phyloP scores from a whole-genome alignment of 176 grass and related monocot genomes.

The Triticum aestivum region IWGSC_CS_RefSeq_v2.1 NC_057812.1:486733294-486733793 shows the following conservation, averaged over 20 bases:
- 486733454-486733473: constrained; percentile 35
- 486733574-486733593: constrained; percentile 20
- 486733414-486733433: constrained; percentile 34
- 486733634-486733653: constrained; percentile 49
- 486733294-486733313: constrained; percentile 27
- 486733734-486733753: constrained; percentile 25
- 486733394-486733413: constrained; percentile 35
- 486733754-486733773: constrained; percentile 32
- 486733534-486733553: constrained; percentile 38
- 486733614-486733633: constrained; percentile 63
- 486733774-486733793: constrained; percentile 45
- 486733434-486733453: constrained; percentile 29
- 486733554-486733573: constrained; percentile 10
- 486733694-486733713: constrained; percentile 16
- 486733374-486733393: constrained; percentile 22
- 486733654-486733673: constrained; percentile 47
- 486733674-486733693: constrained; percentile 23
- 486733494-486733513: constrained; percentile 27
- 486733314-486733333: constrained; percentile 36
- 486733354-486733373: constrained; percentile 36
- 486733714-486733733: constrained; percentile 25
- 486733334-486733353: constrained; percentile 26
- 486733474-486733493: constrained; percentile 48
- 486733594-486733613: constrained; percentile 9
- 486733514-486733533: constrained; percentile 45